A percentile compares a stretch with the other conserved stretches of the same genome.
Conservation (phyloP, 2,329 filamentous ascomycete species). For the Phaeosphaeriaceae sp. region DNA sequence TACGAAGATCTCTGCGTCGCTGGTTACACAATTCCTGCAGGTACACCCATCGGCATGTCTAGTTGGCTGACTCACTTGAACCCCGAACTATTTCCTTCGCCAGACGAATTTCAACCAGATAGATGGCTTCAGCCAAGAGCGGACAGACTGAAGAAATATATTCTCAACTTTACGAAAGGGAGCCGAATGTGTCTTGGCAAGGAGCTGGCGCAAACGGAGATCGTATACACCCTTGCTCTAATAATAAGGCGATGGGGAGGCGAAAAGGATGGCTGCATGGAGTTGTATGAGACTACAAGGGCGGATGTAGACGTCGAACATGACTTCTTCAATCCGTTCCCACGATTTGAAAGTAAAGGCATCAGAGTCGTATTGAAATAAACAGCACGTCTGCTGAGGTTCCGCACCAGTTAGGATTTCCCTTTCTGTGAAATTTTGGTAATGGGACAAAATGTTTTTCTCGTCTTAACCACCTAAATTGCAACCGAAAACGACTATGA, state of each 20-base stretch:
- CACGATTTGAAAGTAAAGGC: constrained; percentile 20
- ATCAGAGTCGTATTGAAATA: constrained; percentile 11
- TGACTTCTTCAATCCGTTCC: constrained; percentile 34
- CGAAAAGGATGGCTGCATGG: constrained; percentile 8
- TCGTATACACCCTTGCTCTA: constrained; percentile 21
- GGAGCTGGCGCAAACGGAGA: constrained; percentile 37
- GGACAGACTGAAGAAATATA: constrained; percentile 36
- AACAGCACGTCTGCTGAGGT: not conserved
- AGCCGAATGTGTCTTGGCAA: constrained; percentile 52
- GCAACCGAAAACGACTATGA: too few species aligned
- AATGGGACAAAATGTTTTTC: too few species aligned
- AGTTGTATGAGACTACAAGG: constrained; percentile 29
- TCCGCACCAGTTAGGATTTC: too few species aligned
- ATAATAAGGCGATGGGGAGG: constrained; percentile 10
- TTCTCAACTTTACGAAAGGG: constrained; percentile 49
- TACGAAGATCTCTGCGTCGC: constrained; percentile 19
- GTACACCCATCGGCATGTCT: constrained; percentile 35
- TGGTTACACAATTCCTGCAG: constrained; percentile 20
- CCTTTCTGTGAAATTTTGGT: too few species aligned
- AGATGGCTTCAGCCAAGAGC: constrained; percentile 31
- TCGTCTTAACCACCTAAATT: too few species aligned
- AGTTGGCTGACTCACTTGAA: constrained; percentile 22
- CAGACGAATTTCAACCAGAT: constrained; percentile 29
- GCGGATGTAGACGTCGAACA: constrained; percentile 24
- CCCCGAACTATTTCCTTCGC: constrained; percentile 25